Base-by-base conservation (phyloP, 2,329 filamentous ascomycete genomes). In the Leptographium galeiforme region DNA sequence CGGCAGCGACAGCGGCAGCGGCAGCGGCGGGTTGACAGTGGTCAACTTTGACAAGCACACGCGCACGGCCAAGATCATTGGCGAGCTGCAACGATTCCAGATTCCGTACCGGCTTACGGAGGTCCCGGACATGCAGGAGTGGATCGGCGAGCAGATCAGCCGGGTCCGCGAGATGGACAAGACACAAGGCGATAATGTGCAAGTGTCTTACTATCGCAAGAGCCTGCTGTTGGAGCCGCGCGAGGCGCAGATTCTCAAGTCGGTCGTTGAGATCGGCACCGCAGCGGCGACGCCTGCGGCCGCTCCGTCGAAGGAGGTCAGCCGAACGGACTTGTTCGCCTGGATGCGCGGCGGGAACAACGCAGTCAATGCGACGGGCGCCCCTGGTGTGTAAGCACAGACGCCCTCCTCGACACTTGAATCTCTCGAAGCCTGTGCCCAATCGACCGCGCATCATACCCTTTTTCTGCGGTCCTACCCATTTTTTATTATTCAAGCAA, bases 41-140 rank as follows among this genome's bases (percentile, higher is more conserved):
- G 89, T 98, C 75, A 98, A 98, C 70, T 97, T 96, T 62, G 91
- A 97, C 74, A 97, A 97, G 71, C 89, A 97, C 66, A 86, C 83
- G 62, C 88, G 89, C 61, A 97, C 90, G 3, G 90, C 91, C 47
- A 93, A 90, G 69, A 94, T 97, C 64, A 95, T 98, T 62, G 87
- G 88, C 58, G 91, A 97, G 62, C 78, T 98, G 8, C 93, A 98
- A 67, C 84, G 90, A 18, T 97, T 97, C 72, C 93, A 98, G 68
- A 87, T 95, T 19, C 89, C 90, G 0, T 97, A 97, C 66, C 80
- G 85, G 8, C 77, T 98, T 18, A 78, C 78, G 2, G 85, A 93
- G 63, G 74, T 97, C 5, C 81, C 87, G 0, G 91, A 97, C 61
- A 77, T 98, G 65, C 91, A 97, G 66, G 84, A 91, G 30, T 98